Base-by-base conservation (phyloP, 2,329 filamentous ascomycete species). In the Colletotrichum sojae region DNA sequence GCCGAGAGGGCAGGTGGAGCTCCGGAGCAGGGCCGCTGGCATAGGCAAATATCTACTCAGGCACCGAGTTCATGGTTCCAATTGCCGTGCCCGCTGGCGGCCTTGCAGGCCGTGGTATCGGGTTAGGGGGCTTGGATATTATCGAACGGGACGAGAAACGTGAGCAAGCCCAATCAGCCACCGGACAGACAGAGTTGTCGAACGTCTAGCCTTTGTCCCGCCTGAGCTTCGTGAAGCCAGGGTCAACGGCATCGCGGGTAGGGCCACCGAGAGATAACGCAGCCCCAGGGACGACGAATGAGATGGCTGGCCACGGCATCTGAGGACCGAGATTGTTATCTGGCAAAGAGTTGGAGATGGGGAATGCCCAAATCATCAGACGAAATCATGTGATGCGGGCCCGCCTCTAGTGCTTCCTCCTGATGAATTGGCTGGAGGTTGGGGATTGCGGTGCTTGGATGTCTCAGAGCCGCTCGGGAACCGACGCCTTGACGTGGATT, bases 191-290 rank as follows among this genome's bases (percentile, higher is more conserved):
- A 36, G 27, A 36, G 31, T 36, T 36, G 10, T 18, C 13, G 2
- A 13, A 36, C 18, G n/a, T 49, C n/a, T 31, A 40, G 6, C 13
- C 16, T 12, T 20, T 22, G 46, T 45, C 12, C 12, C 45, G 53
- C 20, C 36, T 60, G 39, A 60, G 48, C 46, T 39, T 65, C 53
- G 27, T 43, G 31, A 27, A 15, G 49, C 51, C 15, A 31, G 56
- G 6, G 54, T 12, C n/a, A 25, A 36, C 16, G 18, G 27, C 20
- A 46, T 48, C 13, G 16, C 60, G 48, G 48, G 63, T 31, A 39
- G 45, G 39, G 53, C 48, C 53, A 36, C 48, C 54, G 61, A 49
- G 65, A 68, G 62, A 54, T 53, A 36, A 40, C 65, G 43, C 54
- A 59, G 61, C 66, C 54, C 45, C 61, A 22, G 8, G 40, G n/a